Conservation (phyloP, 129 eudicot genomes). For the Flaveria bidentis region DNA sequence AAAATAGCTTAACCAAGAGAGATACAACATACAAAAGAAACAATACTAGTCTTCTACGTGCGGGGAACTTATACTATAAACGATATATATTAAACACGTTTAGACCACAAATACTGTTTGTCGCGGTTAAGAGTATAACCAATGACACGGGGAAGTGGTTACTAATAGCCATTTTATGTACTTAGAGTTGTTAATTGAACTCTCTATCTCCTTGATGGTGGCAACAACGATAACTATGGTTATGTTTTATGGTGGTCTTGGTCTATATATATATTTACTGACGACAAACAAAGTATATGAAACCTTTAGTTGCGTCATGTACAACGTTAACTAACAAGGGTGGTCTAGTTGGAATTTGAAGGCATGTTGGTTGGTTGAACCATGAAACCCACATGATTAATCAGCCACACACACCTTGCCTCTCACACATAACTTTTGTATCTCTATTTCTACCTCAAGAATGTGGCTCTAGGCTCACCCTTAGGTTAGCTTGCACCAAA, state of each 20-base stretch:
- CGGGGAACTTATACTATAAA: not conserved
- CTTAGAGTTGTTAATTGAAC: no score
- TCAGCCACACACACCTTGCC: constrained; percentile 53
- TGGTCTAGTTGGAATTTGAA: constrained; percentile 25
- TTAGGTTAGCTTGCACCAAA: constrained; percentile 6
- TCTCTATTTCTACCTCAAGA: constrained; percentile 16
- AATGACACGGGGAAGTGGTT: constrained; percentile 17
- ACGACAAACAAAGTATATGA: no score
- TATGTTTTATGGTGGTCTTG: no score
- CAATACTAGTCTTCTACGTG: constrained; percentile 2
- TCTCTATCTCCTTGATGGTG: no score
- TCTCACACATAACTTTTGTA: constrained; percentile 25
- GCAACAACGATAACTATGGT: no score
- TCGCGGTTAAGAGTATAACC: not conserved
- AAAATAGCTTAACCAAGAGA: not conserved
- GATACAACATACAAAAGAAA: not conserved
- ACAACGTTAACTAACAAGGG: constrained; percentile 18
- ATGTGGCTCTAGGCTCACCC: constrained; percentile 14
- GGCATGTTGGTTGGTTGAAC: constrained; percentile 50
- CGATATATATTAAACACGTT: not conserved
- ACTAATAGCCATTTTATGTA: no score
- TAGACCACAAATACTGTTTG: not conserved
- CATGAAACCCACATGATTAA: constrained; percentile 63
- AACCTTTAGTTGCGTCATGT: constrained; percentile 36
- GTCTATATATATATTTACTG: no score